A percentile compares a stretch with the other conserved stretches of the same genome.
Conservation (phyloP, 495 filamentous ascomycete species). For the Aspergillus avenaceus region DNA sequence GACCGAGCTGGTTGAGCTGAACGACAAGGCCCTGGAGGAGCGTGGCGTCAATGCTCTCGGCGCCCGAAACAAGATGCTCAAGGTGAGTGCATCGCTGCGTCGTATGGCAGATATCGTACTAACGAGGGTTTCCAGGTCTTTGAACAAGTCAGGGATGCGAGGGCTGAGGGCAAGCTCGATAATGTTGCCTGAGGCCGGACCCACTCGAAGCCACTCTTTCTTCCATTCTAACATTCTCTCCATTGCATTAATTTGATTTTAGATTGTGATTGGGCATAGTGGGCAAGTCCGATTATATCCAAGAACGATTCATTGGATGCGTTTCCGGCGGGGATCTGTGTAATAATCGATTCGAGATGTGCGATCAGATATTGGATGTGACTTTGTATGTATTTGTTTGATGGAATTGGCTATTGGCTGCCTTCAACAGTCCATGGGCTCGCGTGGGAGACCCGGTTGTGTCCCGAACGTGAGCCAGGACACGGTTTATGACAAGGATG, state of each 20-base stretch:
- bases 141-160: conserved; percentile 86
- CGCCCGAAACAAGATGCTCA: conserved; percentile 95
- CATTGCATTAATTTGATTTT: conserved; percentile 29
- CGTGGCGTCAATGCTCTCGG: conserved; percentile 93
- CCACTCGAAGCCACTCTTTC: conserved; percentile 9
- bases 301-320: conserved; percentile 16
- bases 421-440: neutral
- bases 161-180: conserved; percentile 63
- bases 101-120: neutral
- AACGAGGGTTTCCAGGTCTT: conserved; percentile 60
- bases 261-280: conserved; percentile 26
- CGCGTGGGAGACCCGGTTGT: conserved; percentile 16
- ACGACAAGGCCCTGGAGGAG: conserved; percentile 90
- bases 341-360: conserved; percentile 10
- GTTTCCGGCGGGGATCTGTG: conserved; percentile 11
- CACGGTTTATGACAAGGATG: conserved; percentile 15
- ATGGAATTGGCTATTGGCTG: conserved; percentile 11
- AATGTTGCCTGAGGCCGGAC: conserved; percentile 21
- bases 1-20: conserved; percentile 87
- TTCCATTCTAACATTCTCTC: conserved; percentile 21
- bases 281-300: conserved; percentile 25
- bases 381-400: conserved; percentile 16
- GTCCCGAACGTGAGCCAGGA: conserved; percentile 12
- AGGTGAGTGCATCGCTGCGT: conserved; percentile 51
- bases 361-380: conserved; percentile 14